Evolutionary conservation across 2,329 filamentous ascomycete species (phyloP).

Genomic region (Apiospora saccharicola): DNA sequence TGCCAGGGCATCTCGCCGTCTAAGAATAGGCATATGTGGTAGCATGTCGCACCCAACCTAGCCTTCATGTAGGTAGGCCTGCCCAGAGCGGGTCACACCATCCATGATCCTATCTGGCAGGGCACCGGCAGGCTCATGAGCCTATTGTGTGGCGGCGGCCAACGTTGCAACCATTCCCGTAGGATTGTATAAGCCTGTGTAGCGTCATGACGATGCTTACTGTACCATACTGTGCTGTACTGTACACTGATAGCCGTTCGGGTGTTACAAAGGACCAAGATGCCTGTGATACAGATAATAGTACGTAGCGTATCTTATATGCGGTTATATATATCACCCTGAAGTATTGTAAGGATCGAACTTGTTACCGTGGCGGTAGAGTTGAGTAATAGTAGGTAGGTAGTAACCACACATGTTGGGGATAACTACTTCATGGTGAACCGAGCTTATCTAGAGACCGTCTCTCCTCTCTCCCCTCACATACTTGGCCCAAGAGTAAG

Average conservation of each 20-base stretch:
- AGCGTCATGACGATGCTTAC: neutral
- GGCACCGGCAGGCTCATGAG: neutral
- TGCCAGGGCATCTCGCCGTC: neutral
- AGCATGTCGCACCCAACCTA: neutral
- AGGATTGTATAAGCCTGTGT: neutral
- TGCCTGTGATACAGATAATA: neutral
- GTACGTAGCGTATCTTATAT: too few relatives aligned
- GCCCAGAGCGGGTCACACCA: slow-evolving; percentile 3
- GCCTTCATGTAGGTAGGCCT: neutral
- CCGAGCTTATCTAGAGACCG: neutral
- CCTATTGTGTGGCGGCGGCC: neutral
- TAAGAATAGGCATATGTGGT: slow-evolving; percentile 17
- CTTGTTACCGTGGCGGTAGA: neutral
- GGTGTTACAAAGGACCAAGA: neutral
- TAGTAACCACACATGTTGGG: neutral
- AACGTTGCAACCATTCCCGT: neutral
- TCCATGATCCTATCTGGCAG: slow-evolving; percentile 7
- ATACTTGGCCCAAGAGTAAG: neutral
- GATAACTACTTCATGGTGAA: neutral
- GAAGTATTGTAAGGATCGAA: neutral
- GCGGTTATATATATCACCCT: neutral
- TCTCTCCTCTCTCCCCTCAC: too few relatives aligned
- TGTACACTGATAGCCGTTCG: slow-evolving; percentile 5
- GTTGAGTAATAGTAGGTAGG: neutral
- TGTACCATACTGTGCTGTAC: neutral